These are phyloP conservation scores for Psilocybe cyanescens DNA, from an alignment of 768 basidiomycete genomes.

Conservation along the genomic window DNA sequence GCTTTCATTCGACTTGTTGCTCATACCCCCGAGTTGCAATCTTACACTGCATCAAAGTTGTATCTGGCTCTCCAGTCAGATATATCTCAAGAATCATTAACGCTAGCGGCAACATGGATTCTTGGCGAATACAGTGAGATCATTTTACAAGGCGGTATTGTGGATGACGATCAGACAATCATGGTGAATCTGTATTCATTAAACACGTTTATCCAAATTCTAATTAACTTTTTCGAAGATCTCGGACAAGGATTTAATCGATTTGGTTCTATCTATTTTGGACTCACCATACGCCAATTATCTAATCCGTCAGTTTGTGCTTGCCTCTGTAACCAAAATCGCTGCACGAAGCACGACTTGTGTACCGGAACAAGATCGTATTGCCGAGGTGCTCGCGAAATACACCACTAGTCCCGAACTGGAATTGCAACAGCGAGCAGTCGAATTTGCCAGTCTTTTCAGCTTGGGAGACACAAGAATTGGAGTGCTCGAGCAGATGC, in stretches of 20 bases:
- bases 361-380: conserved; percentile 72
- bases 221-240: conserved; percentile 45
- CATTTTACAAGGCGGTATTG: conserved; percentile 82
- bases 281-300: conserved; percentile 95
- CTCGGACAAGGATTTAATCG: conserved; percentile 81
- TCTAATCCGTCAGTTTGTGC: conserved; percentile 89
- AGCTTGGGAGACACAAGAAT: conserved; percentile 71
- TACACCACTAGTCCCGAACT: conserved; percentile 90
- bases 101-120: conserved; percentile 92
- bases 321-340: conserved; percentile 89
- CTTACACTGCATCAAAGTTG: conserved; percentile 91
- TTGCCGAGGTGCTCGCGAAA: conserved; percentile 74
- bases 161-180: conserved; percentile 72
- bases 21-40: conserved; percentile 96
- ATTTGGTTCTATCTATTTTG: conserved; percentile 84
- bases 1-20: conserved; percentile 95
- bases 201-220: no score
- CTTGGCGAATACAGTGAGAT: conserved; percentile 96
- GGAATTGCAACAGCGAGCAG: conserved; percentile 94
- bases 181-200: conserved; percentile 41
- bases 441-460: conserved; percentile 91
- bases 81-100: conserved; percentile 95
- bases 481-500: conserved; percentile 97
- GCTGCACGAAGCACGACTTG: conserved; percentile 77
- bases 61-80: conserved; percentile 88